Evolutionary conservation across 345 rosid species (phyloP), one percentile per base, ranked within the genome.

Genomic region (Populus simonii): DNA sequence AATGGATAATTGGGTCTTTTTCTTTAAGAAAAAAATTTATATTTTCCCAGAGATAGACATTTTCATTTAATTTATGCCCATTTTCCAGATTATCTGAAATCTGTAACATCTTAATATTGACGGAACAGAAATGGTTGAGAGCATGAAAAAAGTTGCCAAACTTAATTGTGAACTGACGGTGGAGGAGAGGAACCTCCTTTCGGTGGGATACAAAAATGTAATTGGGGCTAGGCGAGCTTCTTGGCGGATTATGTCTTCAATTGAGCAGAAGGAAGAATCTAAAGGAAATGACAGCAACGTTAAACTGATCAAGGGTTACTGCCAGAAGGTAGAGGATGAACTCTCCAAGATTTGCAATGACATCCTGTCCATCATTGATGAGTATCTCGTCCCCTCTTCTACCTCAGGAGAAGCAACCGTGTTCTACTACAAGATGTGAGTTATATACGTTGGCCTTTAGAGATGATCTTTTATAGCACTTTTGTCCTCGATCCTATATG

Each of bases 221-320:
- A 95, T 95, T 17, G 98, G 98, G 8, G 98, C 98, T 11, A 82
- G 99, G 77, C 77, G 99, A 63, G 98, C 98, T 57, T 94, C 98
- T 0, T 94, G 98, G 98, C 88, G 98, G 62, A 95, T 95, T 55
- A 93, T 95, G 99, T 93, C 99, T 59, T 95, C 99, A 0, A 95
- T 95, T 35, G 95, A 92, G 84, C 99, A 95, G 85, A 95, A 92
- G 85, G 98, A 94, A 80, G 98, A 94, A 84, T 88, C 95, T 0
- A 93, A 93, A 80, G 97, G 98, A 68, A 93, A 92, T 62, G 97
- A 96, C 39, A 83, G 91, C 66, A 91, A 96, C 63, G 99, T 92
- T 68, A 92, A 96, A 80, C 82, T 90, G 31, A 92, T 96, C 75
- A 91, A 88, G 68, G 87, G 86, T 16, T 93, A 95, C 80, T 92